A percentile compares a stretch with the other conserved stretches of the same genome.
phyloP scores from a whole-genome alignment of 352 stramenopile species.

The Globisporangium orthogonon region DNA sequence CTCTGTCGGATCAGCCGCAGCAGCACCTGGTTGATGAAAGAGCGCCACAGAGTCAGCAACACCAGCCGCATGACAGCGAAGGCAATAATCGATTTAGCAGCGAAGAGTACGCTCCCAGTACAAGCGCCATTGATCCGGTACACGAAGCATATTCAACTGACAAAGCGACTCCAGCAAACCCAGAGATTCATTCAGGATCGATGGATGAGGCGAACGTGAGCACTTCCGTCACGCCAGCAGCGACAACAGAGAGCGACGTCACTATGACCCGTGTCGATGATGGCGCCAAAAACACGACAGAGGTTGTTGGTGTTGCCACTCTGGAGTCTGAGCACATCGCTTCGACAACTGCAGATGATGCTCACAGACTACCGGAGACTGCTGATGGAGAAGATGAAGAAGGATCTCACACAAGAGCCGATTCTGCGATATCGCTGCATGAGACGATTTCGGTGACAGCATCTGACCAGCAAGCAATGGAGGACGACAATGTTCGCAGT shows the following conservation, averaged over 20 bases:
- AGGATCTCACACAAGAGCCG: too few species aligned
- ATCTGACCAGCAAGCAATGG: too few species aligned
- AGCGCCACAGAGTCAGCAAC: background rate
- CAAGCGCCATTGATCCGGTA: background rate
- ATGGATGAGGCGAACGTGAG: background rate
- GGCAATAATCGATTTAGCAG: background rate
- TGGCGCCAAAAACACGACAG: background rate
- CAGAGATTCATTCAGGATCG: background rate
- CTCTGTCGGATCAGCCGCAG: slow-evolving; percentile 1
- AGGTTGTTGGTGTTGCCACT: background rate
- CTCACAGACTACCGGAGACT: too few species aligned
- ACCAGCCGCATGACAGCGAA: too few species aligned
- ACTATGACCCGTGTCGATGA: background rate
- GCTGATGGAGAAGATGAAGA: too few species aligned
- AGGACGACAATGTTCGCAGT: too few species aligned
- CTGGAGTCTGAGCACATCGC: too few species aligned
- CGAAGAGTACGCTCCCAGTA: background rate
- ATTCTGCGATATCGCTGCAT: too few species aligned
- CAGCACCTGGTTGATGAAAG: background rate
- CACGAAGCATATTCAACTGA: background rate
- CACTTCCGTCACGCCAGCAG: background rate
- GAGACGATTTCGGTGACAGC: too few species aligned
- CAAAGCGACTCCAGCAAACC: background rate
- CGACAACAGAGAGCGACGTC: background rate
- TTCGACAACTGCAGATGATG: too few species aligned